Conservation (phyloP, 75 land plant species). For the Picea sitchensis region DNA sequence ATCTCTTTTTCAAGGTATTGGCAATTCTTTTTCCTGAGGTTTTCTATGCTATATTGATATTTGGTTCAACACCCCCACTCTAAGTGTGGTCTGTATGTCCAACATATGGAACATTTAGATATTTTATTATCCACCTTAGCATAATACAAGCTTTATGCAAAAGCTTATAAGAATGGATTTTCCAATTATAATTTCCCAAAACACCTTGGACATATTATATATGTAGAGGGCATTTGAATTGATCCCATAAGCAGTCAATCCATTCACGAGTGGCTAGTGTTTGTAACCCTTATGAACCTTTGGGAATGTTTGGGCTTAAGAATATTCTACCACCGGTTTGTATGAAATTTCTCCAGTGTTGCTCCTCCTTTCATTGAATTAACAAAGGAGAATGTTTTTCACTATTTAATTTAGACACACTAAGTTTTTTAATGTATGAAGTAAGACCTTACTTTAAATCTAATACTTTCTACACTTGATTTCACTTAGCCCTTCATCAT, state of each 20-base stretch:
- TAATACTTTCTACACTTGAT: neutral
- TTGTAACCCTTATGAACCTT: constrained; percentile 2
- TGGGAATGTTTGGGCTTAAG: constrained; percentile 11
- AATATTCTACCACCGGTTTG: constrained; percentile 18
- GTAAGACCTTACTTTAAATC: neutral
- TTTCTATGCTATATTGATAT: too few species aligned
- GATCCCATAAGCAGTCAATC: neutral
- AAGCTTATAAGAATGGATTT: neutral
- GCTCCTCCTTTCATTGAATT: constrained; percentile 10
- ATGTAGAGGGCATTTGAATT: neutral
- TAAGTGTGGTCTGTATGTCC: too few species aligned
- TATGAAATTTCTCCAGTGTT: constrained; percentile 1
- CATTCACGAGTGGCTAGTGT: constrained; percentile 6
- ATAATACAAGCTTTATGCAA: neutral
- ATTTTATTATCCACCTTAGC: too few species aligned
- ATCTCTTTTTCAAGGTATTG: too few species aligned
- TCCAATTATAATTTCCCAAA: neutral
- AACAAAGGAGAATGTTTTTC: constrained; percentile 11
- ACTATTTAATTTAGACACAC: neutral
- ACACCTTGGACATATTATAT: neutral
- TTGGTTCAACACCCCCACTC: too few species aligned
- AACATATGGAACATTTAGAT: neutral
- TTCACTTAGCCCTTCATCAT: neutral
- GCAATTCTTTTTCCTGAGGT: too few species aligned
- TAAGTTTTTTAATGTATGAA: constrained; percentile 2